phyloP scores from a whole-genome alignment of 371 early-diverging fungal species.

The Mortierella sp. region DNA sequence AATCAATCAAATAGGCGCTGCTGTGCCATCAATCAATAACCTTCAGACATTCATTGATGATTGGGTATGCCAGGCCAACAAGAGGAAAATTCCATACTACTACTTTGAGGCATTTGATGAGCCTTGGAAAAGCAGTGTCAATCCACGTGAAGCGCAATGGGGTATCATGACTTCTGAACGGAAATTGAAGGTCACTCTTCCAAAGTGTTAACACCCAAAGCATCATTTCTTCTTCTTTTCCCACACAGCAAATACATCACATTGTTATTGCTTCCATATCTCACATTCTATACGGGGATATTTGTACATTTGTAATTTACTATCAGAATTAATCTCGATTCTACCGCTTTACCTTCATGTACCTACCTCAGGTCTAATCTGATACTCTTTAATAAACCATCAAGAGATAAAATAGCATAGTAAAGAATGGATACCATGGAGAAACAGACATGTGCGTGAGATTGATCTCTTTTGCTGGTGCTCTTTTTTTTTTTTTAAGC shows the following conservation, averaged over 20 bases:
- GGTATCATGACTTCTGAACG: slow-evolving; percentile 57
- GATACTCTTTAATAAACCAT: neutral
- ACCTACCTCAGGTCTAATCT: too few species aligned
- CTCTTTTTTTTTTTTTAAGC: neutral
- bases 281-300: too few species aligned
- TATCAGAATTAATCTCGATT: neutral
- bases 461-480: too few species aligned
- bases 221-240: neutral
- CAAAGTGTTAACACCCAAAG: slow-evolving; percentile 19
- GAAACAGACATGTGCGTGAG: neutral
- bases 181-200: slow-evolving; percentile 50
- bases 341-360: neutral
- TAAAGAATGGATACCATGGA: neutral
- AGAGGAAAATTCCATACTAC: slow-evolving; percentile 62
- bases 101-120: slow-evolving; percentile 76
- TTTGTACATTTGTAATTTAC: too few species aligned
- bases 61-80: slow-evolving; percentile 63
- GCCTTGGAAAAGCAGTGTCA: slow-evolving; percentile 64
- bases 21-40: slow-evolving; percentile 63
- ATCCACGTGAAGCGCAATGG: slow-evolving; percentile 54
- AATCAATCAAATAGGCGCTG: slow-evolving; percentile 23
- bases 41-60: slow-evolving; percentile 59
- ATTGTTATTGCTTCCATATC: too few species aligned
- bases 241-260: too few species aligned
- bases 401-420: neutral